These are phyloP conservation scores for Pseudogymnoascus sp. DNA, from an alignment of 2,329 filamentous ascomycete species.

Conservation along the genomic window DNA sequence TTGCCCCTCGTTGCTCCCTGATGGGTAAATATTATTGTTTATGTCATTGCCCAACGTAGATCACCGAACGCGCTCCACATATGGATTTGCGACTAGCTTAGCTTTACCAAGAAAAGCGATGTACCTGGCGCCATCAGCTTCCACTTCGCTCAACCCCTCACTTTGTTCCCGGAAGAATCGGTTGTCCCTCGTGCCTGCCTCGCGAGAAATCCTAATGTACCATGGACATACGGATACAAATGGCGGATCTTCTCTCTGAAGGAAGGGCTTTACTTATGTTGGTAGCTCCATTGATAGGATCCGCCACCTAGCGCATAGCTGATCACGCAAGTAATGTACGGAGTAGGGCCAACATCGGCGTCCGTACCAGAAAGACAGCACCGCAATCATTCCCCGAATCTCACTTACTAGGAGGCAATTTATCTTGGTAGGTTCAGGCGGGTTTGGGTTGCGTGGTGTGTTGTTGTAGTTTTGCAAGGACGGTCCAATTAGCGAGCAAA, in stretches of 20 bases:
- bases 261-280: neutral
- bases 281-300: constrained; percentile 7
- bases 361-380: constrained; percentile 1
- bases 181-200: constrained; percentile 8
- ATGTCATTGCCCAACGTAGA: constrained; percentile 7
- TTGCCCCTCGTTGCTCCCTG: neutral
- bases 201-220: neutral
- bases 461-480: neutral
- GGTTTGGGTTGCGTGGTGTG: neutral
- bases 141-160: constrained; percentile 4
- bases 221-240: neutral
- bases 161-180: constrained; percentile 6
- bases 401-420: neutral
- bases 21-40: constrained; percentile 2
- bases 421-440: constrained; percentile 3
- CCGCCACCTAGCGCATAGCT: neutral
- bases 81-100: constrained; percentile 8
- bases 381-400: neutral
- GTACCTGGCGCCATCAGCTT: constrained; percentile 6
- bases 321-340: constrained; percentile 6
- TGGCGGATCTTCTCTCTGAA: neutral
- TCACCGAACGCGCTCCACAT: constrained; percentile 4
- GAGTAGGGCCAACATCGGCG: neutral
- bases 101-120: neutral
- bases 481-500: neutral